A percentile compares a stretch with the other conserved stretches of the same genome.
phyloP scores from a whole-genome alignment of 352 stramenopile genomes.

The Halophytophthora batemanensis region DNA sequence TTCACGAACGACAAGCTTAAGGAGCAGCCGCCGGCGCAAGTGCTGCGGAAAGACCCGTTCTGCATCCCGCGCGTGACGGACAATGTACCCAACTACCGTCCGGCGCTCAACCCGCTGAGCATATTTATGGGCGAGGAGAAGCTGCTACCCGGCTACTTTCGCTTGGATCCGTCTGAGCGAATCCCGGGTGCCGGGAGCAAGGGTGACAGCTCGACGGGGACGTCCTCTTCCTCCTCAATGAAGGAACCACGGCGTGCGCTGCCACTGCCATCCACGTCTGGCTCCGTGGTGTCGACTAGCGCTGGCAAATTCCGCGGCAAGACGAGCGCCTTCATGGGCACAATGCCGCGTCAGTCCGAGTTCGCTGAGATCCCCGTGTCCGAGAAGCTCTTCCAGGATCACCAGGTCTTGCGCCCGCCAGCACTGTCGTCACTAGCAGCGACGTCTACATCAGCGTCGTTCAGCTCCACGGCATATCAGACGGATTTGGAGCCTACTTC shows the following conservation, averaged over 20 bases:
- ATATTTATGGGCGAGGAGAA: constrained; percentile 70
- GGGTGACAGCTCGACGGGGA: constrained; percentile 1
- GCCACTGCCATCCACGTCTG: constrained; percentile 9
- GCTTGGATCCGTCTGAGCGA: constrained; percentile 47
- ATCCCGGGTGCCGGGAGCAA: constrained; percentile 10
- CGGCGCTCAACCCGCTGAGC: constrained; percentile 64
- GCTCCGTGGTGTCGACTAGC: constrained; percentile 4
- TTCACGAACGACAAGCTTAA: constrained; percentile 71
- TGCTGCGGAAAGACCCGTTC: constrained; percentile 60
- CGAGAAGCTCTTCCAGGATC: constrained; percentile 46
- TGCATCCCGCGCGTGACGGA: constrained; percentile 72
- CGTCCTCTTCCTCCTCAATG: constrained; percentile 3
- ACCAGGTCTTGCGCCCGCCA: constrained; percentile 22
- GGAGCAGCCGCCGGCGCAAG: constrained; percentile 40
- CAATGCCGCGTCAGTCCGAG: constrained; percentile 47
- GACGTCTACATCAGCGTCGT: constrained; percentile 7
- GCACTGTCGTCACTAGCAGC: constrained; percentile 11
- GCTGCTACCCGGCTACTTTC: constrained; percentile 63
- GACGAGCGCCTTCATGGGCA: constrained; percentile 56
- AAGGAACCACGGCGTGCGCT: constrained; percentile 3
- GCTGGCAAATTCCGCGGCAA: constrained; percentile 27
- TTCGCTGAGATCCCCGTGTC: constrained; percentile 50
- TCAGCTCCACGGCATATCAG: constrained; percentile 1
- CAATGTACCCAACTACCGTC: constrained; percentile 67
- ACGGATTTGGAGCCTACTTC: neutral